These are phyloP conservation scores for Pycnococcus provasolii DNA, from an alignment of 139 green algal species.

Conservation along the genomic window DNA sequence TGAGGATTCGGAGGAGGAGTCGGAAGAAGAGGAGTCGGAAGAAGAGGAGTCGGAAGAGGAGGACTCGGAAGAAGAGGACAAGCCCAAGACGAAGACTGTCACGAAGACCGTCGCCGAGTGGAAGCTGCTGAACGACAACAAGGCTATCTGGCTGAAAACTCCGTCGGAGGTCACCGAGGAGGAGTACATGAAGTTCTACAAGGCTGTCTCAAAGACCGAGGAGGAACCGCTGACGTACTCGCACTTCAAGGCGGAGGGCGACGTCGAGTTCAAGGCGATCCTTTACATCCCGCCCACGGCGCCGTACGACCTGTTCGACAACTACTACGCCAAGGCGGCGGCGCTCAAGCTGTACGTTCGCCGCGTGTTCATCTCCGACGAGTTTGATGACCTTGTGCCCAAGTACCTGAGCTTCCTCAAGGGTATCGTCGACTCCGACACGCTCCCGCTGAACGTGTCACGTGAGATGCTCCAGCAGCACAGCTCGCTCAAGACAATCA, in stretches of 20 bases:
- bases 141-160: conserved; percentile 90
- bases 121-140: conserved; percentile 88
- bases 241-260: conserved; percentile 95
- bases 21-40: conserved; percentile 42
- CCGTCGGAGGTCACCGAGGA: conserved; percentile 72
- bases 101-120: conserved; percentile 77
- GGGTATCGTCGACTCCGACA: conserved; percentile 93
- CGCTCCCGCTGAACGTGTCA: conserved; percentile 82
- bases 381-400: conserved; percentile 84
- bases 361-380: conserved; percentile 88
- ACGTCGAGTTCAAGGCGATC: conserved; percentile 95
- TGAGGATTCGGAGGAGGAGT: conserved; percentile 19
- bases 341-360: conserved; percentile 86
- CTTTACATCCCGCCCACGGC: conserved; percentile 74
- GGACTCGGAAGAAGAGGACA: conserved; percentile 25
- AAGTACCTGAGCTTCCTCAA: conserved; percentile 59
- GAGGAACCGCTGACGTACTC: conserved; percentile 62
- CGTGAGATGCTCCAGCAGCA: conserved; percentile 90
- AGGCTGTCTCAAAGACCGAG: conserved; percentile 67
- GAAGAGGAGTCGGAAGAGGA: conserved; percentile 23
- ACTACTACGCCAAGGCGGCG: conserved; percentile 74
- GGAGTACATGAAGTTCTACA: conserved; percentile 97
- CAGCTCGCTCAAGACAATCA: conserved; percentile 88
- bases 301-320: conserved; percentile 65
- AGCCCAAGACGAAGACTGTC: conserved; percentile 60